Evolutionary conservation across 345 rosid genomes (phyloP).

Genomic region (Erysimum cheiranthoides): DNA sequence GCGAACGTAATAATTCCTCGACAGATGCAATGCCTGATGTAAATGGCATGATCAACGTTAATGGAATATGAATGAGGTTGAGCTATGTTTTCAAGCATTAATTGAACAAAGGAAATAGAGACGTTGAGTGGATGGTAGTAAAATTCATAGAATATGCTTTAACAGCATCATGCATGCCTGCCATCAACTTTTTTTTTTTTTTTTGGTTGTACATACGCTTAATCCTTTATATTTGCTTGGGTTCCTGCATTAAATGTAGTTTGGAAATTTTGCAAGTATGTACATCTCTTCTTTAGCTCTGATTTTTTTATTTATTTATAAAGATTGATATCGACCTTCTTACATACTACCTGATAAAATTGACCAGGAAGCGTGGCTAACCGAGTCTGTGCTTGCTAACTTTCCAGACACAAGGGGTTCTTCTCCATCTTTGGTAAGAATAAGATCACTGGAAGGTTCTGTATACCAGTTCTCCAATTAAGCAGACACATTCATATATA

Average conservation of each 20-base stretch:
- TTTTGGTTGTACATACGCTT: background rate
- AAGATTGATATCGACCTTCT: conserved; percentile 38
- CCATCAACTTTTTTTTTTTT: background rate
- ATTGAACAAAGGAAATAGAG: conserved; percentile 22
- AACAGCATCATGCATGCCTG: conserved; percentile 23
- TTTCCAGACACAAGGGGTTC: conserved; percentile 88
- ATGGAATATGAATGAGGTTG: conserved; percentile 24
- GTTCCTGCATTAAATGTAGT: conserved; percentile 11
- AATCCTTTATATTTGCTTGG: background rate
- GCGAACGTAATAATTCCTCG: background rate
- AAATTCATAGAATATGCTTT: conserved; percentile 29
- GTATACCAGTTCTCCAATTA: conserved; percentile 15
- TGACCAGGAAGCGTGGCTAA: conserved; percentile 91
- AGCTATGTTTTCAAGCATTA: conserved; percentile 7
- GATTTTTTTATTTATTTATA: background rate
- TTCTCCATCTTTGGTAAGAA: conserved; percentile 84
- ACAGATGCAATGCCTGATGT: conserved; percentile 11
- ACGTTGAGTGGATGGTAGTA: conserved; percentile 11
- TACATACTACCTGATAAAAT: conserved; percentile 47
- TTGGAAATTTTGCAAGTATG: background rate
- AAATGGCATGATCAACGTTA: conserved; percentile 27
- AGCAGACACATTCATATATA: conserved; percentile 34
- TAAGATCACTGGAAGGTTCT: conserved; percentile 19
- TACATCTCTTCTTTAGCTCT: conserved; percentile 14
- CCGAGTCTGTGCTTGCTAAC: conserved; percentile 71